Evolutionary conservation across 202 grass and related monocot genomes (phyloP), one percentile per base, ranked within the genome.

Genomic region (Zizania palustris): DNA sequence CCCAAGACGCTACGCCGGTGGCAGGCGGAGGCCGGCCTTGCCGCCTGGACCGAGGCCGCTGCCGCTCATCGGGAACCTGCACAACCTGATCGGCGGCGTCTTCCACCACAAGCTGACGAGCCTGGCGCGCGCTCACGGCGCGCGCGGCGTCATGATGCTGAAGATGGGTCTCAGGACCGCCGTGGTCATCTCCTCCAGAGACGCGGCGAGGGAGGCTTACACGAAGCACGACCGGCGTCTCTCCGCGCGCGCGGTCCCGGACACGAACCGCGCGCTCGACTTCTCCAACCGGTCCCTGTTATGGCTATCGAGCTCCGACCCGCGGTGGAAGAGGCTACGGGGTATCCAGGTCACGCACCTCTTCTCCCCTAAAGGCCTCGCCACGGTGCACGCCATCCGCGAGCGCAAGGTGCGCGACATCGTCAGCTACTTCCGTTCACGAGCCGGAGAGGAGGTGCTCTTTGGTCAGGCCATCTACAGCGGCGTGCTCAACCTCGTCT

Each of bases 111-210:
- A 58, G 22, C 35, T 88, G 18, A 45, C 75, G 11, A 19, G 44
- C 5, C 69, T 88, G 3, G 80, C 80, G 4, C 28, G 43, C 53
- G 12, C 4, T 6, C 72, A 88, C 12, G 80, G 80, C 28, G 80
- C 85, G n/a, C n/a, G n/a, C n/a, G n/a, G n/a, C 7, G 14, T 88
- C 7, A 83, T 88, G 43, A 39, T 45, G 4, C 51, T 88, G 34
- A 71, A 58, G 20, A 56, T 88, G 2, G 85, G 85, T 6, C 34
- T 34, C 8, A 36, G 36, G 5, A 79, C 14, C 3, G 60, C 76
- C 3, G 22, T 88, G 14, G 7, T 88, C 9, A 15, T 83, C 15
- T 83, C 85, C 11, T 83, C 85, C 22, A 44, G n/a, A 3, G 80
- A 84, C 12, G 19, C 50, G 6, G 80, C 85, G 0, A 11, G 36